Evolutionary conservation across 768 basidiomycete genomes (phyloP).

Genomic region (Lactarius tabidus): DNA sequence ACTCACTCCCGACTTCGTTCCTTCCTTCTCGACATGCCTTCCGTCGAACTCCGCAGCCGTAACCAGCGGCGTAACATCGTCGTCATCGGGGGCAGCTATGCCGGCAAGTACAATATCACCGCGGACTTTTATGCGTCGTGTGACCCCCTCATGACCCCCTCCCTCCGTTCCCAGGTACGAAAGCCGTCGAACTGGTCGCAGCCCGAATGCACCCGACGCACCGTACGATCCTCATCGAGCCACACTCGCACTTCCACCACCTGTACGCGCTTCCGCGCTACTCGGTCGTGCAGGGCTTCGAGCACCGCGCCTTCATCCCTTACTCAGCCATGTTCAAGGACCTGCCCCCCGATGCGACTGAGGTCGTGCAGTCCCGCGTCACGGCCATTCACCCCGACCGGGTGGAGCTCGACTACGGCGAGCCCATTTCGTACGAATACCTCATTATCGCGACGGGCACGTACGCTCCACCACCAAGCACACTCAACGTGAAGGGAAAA

Average conservation of each 20-base stretch:
- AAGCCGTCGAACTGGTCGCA: constrained; percentile 28
- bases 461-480: constrained; percentile 22
- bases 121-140: background rate
- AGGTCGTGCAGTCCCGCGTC: constrained; percentile 26
- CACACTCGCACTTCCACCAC: constrained; percentile 36
- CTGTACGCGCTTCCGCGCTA: constrained; percentile 37
- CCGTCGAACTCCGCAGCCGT: background rate
- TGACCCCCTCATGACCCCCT: background rate
- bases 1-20: background rate
- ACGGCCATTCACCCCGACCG: constrained; percentile 27
- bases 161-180: constrained; percentile 20
- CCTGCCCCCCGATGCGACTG: constrained; percentile 28
- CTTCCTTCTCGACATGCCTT: background rate
- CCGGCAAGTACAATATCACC: constrained; percentile 26
- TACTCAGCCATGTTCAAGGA: constrained; percentile 30
- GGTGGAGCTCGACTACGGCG: constrained; percentile 27
- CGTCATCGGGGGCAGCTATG: constrained; percentile 37
- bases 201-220: constrained; percentile 28
- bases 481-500: constrained; percentile 27
- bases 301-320: constrained; percentile 35
- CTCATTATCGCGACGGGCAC: constrained; percentile 38
- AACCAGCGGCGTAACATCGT: constrained; percentile 32
- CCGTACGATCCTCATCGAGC: constrained; percentile 34
- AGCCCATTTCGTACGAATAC: constrained; percentile 33
- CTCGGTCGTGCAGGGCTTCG: constrained; percentile 28